These are phyloP conservation scores for Lodderomyces theae DNA, from an alignment of 1,139 yeast genomes.

Conservation along the genomic window DNA sequence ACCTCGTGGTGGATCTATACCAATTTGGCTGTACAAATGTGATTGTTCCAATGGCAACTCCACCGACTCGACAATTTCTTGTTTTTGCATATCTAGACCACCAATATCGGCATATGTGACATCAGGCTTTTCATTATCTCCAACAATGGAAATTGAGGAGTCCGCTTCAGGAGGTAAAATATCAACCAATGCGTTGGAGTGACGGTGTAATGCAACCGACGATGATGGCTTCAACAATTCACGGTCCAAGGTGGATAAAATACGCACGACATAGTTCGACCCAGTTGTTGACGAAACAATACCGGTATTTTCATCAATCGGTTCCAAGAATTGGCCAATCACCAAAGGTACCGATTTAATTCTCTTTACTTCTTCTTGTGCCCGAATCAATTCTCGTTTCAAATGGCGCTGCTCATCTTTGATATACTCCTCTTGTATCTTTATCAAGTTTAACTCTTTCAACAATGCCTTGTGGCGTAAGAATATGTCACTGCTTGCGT, in stretches of 20 bases:
- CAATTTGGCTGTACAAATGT: constrained; percentile 93
- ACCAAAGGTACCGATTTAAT: constrained; percentile 97
- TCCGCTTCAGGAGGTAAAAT: constrained; percentile 99
- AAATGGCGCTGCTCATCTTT: constrained; percentile 97
- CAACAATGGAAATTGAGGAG: constrained; percentile 90
- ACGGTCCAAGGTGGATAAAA: constrained; percentile 89
- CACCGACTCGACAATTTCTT: constrained; percentile 97
- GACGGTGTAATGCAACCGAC: constrained; percentile 96
- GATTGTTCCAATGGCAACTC: constrained; percentile 96
- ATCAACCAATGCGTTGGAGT: constrained; percentile 95
- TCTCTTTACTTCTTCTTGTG: constrained; percentile 97
- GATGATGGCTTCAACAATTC: constrained; percentile 93
- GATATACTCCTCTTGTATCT: constrained; percentile 91
- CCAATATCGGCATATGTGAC: constrained; percentile 93
- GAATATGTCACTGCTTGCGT: constrained; percentile 57
- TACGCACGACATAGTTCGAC: constrained; percentile 92
- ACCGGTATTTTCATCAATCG: constrained; percentile 94
- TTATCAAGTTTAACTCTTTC: constrained; percentile 79
- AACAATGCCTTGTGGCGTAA: constrained; percentile 81
- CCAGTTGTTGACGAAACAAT: constrained; percentile 98
- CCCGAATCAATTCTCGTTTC: constrained; percentile 89
- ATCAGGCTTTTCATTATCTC: constrained; percentile 91
- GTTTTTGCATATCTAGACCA: constrained; percentile 98
- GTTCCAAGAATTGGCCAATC: constrained; percentile 96
- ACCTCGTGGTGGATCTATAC: constrained; percentile 99